Conservation (phyloP, 768 basidiomycete species). For the Chalciporus sphaerocephalus region DNA sequence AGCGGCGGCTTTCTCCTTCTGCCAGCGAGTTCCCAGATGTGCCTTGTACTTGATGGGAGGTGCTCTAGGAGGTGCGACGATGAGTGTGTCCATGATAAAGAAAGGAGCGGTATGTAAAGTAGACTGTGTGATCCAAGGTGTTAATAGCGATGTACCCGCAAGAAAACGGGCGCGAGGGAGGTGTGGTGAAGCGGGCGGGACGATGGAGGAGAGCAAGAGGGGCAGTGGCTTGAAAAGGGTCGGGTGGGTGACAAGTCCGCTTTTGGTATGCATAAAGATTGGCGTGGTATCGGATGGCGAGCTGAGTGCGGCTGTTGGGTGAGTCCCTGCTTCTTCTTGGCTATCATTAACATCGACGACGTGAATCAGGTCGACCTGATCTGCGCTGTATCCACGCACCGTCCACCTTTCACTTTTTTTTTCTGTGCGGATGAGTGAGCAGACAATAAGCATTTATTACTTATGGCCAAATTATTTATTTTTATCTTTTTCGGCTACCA, state of each 20-base stretch:
- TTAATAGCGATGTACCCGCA: constrained; percentile 14
- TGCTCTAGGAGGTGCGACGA: constrained; percentile 60
- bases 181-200: constrained; percentile 6
- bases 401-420: no score
- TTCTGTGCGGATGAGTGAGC: not conserved
- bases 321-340: not conserved
- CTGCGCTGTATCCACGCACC: constrained; percentile 3
- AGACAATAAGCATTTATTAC: not conserved
- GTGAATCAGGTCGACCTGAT: constrained; percentile 8
- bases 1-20: constrained; percentile 81
- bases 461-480: constrained; percentile 1
- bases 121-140: not conserved
- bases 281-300: not conserved
- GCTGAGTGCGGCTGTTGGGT: no score
- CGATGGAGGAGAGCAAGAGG: constrained; percentile 3
- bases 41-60: constrained; percentile 69
- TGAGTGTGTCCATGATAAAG: constrained; percentile 25
- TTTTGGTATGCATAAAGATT: constrained; percentile 3
- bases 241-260: not conserved
- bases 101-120: constrained; percentile 1
- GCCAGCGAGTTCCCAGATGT: constrained; percentile 78
- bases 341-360: not conserved
- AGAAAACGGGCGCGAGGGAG: not conserved
- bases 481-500: constrained; percentile 4
- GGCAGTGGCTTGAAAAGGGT: not conserved